Base-by-base conservation (phyloP, 2,329 filamentous ascomycete species). In the Phaeosphaeriaceae sp. region DNA sequence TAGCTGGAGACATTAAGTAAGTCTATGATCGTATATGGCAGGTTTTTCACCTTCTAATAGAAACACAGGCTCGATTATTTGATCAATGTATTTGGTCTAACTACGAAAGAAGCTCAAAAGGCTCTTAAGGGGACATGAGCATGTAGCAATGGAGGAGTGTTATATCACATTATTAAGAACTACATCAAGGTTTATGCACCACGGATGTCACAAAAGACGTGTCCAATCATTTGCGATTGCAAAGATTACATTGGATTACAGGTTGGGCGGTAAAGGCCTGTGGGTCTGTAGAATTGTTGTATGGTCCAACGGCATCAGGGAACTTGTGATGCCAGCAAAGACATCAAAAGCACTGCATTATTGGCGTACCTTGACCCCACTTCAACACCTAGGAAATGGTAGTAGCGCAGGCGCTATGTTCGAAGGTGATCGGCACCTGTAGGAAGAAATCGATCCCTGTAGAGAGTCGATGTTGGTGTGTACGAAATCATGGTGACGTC, bases 1-100 rank as follows among this genome's bases (percentile, higher is more conserved):
- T 92, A 68, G 83, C 84, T 36, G 81, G 80, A 42, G 86, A 88
- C 63, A 89, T 91, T 61, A 93, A 89, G 92, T 96, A 76, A 83
- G 87, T 82, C 11, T 20, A 11, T 5, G 16, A 30, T 7, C 37
- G 33, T n/a, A 16, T n/a, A 12, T 15, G 9, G 11, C 13, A 9
- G 2, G 13, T 12, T 8, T 5, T n/a, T 11, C 12, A 33, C 26
- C 45, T 47, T 18, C 58, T 50, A 23, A 44, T 18, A 32, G 47
- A 32, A 26, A 37, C 18, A 11, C 18, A 88, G 85, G 67, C 79
- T 86, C 61, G 82, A 87, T 59, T 87, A 87, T 69, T 76, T 88
- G 42, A 81, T 83, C 33, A 83, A 83, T 60, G 77, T 86, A n/a
- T 81, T 87, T 41, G 85, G 85, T 12, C 74, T 84, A 12, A 74